Percentiles rank a stretch among this genome's conserved stretches.
phyloP scores from a whole-genome alignment of 2,329 filamentous ascomycete species.

The Fusarium ramigenum region DNA sequence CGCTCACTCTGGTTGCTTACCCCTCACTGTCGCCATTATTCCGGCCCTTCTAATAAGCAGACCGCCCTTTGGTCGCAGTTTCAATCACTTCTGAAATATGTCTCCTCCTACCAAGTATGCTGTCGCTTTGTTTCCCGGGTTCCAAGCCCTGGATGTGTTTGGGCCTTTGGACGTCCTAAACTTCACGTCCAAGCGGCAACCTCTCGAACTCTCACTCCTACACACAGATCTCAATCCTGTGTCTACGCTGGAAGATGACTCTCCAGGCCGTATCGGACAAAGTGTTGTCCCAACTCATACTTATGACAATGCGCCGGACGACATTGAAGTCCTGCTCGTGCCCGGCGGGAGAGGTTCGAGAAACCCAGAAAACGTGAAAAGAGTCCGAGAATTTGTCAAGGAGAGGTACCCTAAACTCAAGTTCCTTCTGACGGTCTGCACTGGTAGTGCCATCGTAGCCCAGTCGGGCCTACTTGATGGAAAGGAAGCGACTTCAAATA shows the following conservation, averaged over 20 bases:
- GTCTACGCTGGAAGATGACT: conserved; percentile 28
- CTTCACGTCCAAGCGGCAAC: conserved; percentile 36
- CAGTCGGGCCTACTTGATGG: conserved; percentile 66
- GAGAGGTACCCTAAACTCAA: conserved; percentile 53
- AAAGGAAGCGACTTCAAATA: conserved; percentile 69
- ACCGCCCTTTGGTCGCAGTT: too few relatives aligned
- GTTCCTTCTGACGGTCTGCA: conserved; percentile 70
- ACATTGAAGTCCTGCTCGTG: conserved; percentile 52
- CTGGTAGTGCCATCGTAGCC: conserved; percentile 64
- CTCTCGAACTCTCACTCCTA: conserved; percentile 43
- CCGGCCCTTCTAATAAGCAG: neutral
- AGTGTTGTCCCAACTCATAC: conserved; percentile 50
- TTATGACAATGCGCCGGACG: conserved; percentile 46
- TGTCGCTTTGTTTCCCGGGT: conserved; percentile 36
- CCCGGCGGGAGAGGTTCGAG: conserved; percentile 51
- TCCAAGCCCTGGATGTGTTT: conserved; percentile 41
- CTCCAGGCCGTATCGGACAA: conserved; percentile 42
- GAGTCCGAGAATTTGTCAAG: conserved; percentile 54
- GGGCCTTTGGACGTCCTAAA: conserved; percentile 51
- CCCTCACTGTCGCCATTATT: neutral
- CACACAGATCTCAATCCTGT: conserved; percentile 44
- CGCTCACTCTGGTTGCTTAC: neutral
- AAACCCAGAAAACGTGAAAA: conserved; percentile 30
- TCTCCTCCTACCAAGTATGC: conserved; percentile 32
- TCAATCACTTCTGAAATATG: neutral